Evolutionary conservation across 805 yeast species (phyloP).

Genomic region (Teunomyces atbi): DNA sequence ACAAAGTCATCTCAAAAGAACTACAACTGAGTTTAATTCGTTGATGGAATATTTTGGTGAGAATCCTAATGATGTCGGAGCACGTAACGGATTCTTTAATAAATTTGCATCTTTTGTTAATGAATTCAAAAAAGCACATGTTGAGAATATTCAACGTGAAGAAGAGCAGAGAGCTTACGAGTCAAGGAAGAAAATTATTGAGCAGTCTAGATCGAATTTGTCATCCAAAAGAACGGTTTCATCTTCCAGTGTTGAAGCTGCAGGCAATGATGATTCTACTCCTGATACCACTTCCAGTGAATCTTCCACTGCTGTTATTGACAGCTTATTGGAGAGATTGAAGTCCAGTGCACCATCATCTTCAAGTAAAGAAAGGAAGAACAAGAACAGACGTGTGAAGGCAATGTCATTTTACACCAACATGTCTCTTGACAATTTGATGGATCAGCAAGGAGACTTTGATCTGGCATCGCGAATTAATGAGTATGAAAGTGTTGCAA

Average conservation of each 20-base stretch:
- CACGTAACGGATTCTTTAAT: conserved; percentile 68
- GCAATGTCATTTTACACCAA: conserved; percentile 36
- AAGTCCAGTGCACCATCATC: conserved; percentile 27
- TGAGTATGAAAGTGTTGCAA: conserved; percentile 40
- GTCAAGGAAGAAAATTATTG: conserved; percentile 33
- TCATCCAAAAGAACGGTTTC: background rate
- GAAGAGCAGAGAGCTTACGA: conserved; percentile 62
- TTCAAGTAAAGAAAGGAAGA: conserved; percentile 15
- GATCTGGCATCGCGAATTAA: background rate
- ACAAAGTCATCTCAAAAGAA: conserved; percentile 58
- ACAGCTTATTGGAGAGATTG: conserved; percentile 29
- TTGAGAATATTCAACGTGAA: conserved; percentile 76
- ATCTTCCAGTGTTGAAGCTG: conserved; percentile 9
- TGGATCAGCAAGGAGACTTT: conserved; percentile 6
- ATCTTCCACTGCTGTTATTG: conserved; percentile 28
- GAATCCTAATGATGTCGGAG: conserved; percentile 65
- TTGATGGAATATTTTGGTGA: conserved; percentile 91
- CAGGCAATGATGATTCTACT: conserved; percentile 10
- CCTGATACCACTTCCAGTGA: conserved; percentile 5
- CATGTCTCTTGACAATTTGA: conserved; percentile 23
- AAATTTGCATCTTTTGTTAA: conserved; percentile 77
- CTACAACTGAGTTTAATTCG: conserved; percentile 62
- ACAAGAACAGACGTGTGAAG: conserved; percentile 25
- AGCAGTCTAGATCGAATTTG: conserved; percentile 16
- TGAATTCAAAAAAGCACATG: conserved; percentile 77